Base-by-base conservation (phyloP, 2,329 filamentous ascomycete genomes). In the Ciborinia camelliae region DNA sequence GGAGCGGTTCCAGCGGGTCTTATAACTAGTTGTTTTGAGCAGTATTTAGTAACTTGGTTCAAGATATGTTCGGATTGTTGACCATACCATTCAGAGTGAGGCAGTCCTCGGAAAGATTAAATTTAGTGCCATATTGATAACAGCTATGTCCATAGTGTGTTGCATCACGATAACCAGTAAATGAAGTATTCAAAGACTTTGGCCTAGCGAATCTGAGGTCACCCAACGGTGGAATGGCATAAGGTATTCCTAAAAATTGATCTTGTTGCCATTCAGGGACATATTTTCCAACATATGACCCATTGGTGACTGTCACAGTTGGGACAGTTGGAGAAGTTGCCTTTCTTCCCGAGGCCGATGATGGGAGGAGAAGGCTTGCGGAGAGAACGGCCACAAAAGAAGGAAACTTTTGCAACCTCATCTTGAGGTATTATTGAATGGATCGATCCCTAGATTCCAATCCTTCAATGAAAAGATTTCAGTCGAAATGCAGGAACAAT, bases 91-190 rank as follows among this genome's bases (percentile, higher is more conserved):
- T 80, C 12, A 79, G 66, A 63, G 76, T 77, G 7, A 80, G 66
- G 64, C 83, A 84, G 62, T 84, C 81, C 68, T 83, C 81, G 1
- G 79, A 81, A 32, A 82, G 70, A 30, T 75, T 75, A 54, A 75
- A 73, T 37, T 62, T 71, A 5, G 75, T 74, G 0, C 75, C 74
- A 66, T 81, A 82, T 67, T 82, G 79, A 74, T 80, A 79, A 68
- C 81, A 82, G 66, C 77, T 80, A 68, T 77, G 75, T 0, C 80
- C 78, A 62, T 81, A 80, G 37, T 74, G 65, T 0, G 75, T 80
- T 0, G 79, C 79, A 63, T 77, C 73, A 12, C 77, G 73, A n/a
- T 76, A 71, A 0, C 72, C 77, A 3, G 74, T 67, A 43, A 80
- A 81, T 0, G 78, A 76, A 18, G 74, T 67, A 62, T 79, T 77